Percentiles rank a stretch among this genome's conserved stretches.
phyloP scores from a whole-genome alignment of 805 yeast genomes.

The Starmerella tilneyi region DNA sequence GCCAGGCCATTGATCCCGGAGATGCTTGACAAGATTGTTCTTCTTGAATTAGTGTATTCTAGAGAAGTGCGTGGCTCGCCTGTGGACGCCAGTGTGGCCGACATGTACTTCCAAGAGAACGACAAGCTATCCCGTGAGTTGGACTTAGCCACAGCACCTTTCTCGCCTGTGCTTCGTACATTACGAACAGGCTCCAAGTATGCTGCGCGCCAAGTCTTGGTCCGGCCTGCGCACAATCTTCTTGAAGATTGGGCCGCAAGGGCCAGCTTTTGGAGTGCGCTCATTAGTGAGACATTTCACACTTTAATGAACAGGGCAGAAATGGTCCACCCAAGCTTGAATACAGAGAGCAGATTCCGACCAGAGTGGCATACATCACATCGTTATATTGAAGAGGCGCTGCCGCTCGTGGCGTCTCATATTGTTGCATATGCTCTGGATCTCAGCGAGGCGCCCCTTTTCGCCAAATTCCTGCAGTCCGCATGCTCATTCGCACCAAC shows the following conservation, averaged over 20 bases:
- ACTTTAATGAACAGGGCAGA: background rate
- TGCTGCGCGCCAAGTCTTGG: background rate
- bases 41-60: background rate
- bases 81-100: background rate
- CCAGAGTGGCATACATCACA: constrained; percentile 3
- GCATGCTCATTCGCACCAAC: background rate
- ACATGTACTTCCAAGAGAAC: background rate
- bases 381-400: background rate
- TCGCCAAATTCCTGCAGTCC: background rate
- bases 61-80: background rate
- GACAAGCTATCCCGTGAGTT: background rate
- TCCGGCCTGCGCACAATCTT: background rate
- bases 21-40: background rate
- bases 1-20: background rate
- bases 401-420: background rate
- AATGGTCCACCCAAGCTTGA: background rate
- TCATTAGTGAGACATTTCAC: background rate
- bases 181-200: background rate
- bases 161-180: background rate
- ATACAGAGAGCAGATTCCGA: background rate
- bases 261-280: background rate
- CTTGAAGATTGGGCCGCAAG: constrained; percentile 6
- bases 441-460: background rate
- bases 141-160: background rate
- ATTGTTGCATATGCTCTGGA: constrained; percentile 1